These are phyloP conservation scores for Phytophthora megakarya DNA, from an alignment of 352 stramenopile species.

Conservation along the genomic window DNA sequence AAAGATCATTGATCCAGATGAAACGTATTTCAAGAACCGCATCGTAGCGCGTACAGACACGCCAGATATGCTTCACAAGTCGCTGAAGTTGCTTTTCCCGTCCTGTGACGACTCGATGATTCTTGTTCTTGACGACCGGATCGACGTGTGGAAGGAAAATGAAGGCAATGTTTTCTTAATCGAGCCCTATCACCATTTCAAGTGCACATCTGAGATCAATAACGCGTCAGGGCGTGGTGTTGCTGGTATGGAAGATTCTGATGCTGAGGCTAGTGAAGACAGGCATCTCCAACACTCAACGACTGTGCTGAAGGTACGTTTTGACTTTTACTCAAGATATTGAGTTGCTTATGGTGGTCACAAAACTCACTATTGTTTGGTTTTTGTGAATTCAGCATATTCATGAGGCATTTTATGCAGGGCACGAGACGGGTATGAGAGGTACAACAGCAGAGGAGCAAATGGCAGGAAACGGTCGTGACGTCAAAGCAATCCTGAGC, in stretches of 20 bases:
- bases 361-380: not conserved
- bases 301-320: slow-evolving; percentile 58
- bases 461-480: slow-evolving; percentile 64
- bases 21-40: slow-evolving; percentile 82
- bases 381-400: slow-evolving; percentile 44
- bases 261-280: slow-evolving; percentile 37
- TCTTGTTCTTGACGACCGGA: slow-evolving; percentile 81
- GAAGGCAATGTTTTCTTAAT: slow-evolving; percentile 88
- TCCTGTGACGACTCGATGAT: slow-evolving; percentile 90
- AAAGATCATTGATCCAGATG: slow-evolving; percentile 90
- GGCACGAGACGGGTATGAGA: slow-evolving; percentile 47
- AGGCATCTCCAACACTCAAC: slow-evolving; percentile 60
- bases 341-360: not conserved
- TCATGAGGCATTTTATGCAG: slow-evolving; percentile 64
- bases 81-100: slow-evolving; percentile 85
- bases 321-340: not conserved
- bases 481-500: slow-evolving; percentile 73
- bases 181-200: slow-evolving; percentile 86
- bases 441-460: slow-evolving; percentile 69
- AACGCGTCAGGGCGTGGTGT: slow-evolving; percentile 69
- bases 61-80: slow-evolving; percentile 87
- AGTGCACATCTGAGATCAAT: slow-evolving; percentile 83
- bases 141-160: slow-evolving; percentile 91
- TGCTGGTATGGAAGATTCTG: slow-evolving; percentile 46
- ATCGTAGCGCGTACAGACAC: slow-evolving; percentile 89